Conservation (phyloP, 176 grass and related monocot genomes). For the Rhipidocladum racemiflorum region DNA sequence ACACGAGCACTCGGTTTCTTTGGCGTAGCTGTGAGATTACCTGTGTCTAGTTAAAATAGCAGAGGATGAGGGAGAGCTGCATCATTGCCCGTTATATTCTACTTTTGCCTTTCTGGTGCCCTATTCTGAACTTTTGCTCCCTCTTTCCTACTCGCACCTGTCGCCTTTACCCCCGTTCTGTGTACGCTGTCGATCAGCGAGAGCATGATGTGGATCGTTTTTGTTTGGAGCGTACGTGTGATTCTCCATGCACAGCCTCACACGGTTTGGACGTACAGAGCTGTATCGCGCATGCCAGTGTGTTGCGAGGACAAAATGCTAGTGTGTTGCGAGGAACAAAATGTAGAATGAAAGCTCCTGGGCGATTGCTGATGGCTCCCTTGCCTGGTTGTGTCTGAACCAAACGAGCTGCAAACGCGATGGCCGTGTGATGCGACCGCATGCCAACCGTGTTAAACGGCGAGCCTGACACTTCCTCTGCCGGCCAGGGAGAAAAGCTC, state of each 20-base stretch:
- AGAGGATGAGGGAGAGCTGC: constrained; percentile 2
- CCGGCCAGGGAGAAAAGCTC: neutral
- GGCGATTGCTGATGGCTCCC: neutral
- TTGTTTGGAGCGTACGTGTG: neutral
- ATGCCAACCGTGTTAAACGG: neutral
- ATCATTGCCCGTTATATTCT: neutral
- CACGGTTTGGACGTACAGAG: neutral
- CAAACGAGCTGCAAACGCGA: neutral
- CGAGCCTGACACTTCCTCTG: neutral
- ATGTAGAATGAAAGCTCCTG: neutral
- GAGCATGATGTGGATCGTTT: neutral
- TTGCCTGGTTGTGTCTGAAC: neutral
- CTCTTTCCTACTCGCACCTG: neutral
- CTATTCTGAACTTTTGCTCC: neutral
- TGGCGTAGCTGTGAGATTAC: constrained; percentile 23
- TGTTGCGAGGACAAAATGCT: neutral
- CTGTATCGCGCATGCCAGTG: neutral
- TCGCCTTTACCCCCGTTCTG: neutral
- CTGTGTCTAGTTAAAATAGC: constrained; percentile 26
- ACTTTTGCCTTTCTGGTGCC: neutral
- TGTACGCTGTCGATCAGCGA: neutral
- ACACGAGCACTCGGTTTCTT: neutral
- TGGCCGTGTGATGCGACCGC: neutral
- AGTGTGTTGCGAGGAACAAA: neutral
- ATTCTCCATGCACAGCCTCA: neutral